These are phyloP conservation scores for Nannizziopsis arthrosporioides DNA, from an alignment of 2,329 filamentous ascomycete genomes.

Conservation along the genomic window DNA sequence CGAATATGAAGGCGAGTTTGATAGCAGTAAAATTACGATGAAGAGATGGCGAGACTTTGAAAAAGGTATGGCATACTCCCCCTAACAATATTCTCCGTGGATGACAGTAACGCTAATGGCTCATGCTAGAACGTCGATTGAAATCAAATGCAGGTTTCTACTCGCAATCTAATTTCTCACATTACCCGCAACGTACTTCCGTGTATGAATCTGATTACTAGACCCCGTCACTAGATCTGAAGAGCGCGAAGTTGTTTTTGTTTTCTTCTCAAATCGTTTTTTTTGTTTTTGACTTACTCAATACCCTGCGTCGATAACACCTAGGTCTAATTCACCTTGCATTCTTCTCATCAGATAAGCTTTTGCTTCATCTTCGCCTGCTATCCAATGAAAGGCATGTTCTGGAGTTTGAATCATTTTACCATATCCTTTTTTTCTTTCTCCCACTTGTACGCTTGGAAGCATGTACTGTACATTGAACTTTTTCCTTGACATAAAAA, in stretches of 20 bases:
- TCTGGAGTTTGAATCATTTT: slow-evolving; percentile 6
- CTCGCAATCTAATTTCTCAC: slow-evolving; percentile 20
- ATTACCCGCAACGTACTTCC: slow-evolving; percentile 22
- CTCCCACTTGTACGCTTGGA: neutral
- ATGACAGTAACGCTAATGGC: slow-evolving; percentile 11
- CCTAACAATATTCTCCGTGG: neutral
- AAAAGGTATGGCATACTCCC: slow-evolving; percentile 42
- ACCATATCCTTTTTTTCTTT: neutral
- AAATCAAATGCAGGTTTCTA: slow-evolving; percentile 19
- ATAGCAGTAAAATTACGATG: slow-evolving; percentile 98
- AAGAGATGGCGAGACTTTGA: slow-evolving; percentile 98
- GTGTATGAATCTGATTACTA: slow-evolving; percentile 31
- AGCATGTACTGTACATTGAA: neutral
- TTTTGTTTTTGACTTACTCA: neutral
- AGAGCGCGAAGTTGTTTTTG: neutral
- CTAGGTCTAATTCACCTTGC: neutral
- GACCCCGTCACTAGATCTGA: neutral
- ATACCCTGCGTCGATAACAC: neutral
- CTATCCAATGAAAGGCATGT: neutral
- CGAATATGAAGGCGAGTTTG: slow-evolving; percentile 89
- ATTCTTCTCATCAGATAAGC: neutral
- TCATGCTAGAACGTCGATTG: slow-evolving; percentile 29
- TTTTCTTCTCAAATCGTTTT: neutral
- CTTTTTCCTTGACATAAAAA: neutral
- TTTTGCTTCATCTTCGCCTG: neutral